phyloP scores from a whole-genome alignment of 768 basidiomycete genomes.

The Leccinellum luteum region DNA sequence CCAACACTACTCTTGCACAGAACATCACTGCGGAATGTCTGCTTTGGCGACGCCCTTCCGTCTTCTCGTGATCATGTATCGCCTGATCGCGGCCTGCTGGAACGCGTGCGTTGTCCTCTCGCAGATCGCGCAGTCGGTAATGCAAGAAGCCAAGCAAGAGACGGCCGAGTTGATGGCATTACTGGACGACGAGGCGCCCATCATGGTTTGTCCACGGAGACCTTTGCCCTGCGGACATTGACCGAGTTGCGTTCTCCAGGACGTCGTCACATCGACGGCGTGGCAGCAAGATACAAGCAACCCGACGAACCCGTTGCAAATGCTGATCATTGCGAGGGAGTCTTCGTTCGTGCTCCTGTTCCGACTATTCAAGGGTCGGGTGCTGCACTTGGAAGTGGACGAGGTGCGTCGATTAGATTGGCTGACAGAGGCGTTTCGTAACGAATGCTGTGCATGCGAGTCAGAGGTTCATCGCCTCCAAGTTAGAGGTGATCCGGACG shows the following conservation, averaged over 20 bases:
- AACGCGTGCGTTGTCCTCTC: slow-evolving; percentile 13
- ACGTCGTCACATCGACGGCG: slow-evolving; percentile 1
- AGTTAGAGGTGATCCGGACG: slow-evolving; percentile 22
- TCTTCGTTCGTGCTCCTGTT: slow-evolving; percentile 21
- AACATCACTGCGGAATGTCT: neutral
- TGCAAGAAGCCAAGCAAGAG: slow-evolving; percentile 18
- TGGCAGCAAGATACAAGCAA: neutral
- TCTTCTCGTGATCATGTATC: slow-evolving; percentile 5
- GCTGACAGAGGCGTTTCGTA: neutral
- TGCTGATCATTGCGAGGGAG: slow-evolving; percentile 20
- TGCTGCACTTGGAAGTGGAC: slow-evolving; percentile 25
- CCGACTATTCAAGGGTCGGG: slow-evolving; percentile 15
- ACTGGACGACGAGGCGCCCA: slow-evolving; percentile 5
- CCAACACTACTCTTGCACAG: neutral
- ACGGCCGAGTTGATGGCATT: slow-evolving; percentile 12
- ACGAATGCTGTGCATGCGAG: neutral
- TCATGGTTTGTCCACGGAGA: neutral
- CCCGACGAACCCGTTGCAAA: slow-evolving; percentile 6
- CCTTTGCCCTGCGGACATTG: no score
- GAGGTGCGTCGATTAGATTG: slow-evolving; percentile 12
- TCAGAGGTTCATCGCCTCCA: slow-evolving; percentile 15
- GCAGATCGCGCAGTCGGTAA: slow-evolving; percentile 7
- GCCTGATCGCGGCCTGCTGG: slow-evolving; percentile 2
- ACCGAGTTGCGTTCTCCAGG: slow-evolving; percentile 1
- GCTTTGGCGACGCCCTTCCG: slow-evolving; percentile 1